A percentile compares a stretch with the other conserved stretches of the same genome.
phyloP scores from a whole-genome alignment of 192 early-diverging fungal genomes.

The Entomortierella beljakovae region DNA sequence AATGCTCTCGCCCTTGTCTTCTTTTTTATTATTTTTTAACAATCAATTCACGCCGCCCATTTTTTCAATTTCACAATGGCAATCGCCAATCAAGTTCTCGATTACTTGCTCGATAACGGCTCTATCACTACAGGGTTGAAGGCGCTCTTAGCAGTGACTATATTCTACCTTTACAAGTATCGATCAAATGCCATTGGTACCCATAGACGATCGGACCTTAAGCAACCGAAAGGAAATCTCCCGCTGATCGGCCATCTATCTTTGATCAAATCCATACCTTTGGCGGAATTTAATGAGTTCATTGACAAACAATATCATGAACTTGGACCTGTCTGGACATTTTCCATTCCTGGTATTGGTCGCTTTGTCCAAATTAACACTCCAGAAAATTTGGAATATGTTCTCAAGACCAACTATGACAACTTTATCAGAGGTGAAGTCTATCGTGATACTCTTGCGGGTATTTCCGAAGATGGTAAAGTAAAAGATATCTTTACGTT shows the following conservation, averaged over 20 bases:
- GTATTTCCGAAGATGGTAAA: neutral
- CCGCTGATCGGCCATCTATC: slow-evolving; percentile 17
- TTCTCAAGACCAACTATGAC: slow-evolving; percentile 12
- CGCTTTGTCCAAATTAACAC: slow-evolving; percentile 8
- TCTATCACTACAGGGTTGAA: slow-evolving; percentile 1
- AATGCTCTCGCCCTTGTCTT: no score
- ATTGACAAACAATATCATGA: slow-evolving; percentile 19
- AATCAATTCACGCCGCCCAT: no score
- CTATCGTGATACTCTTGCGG: neutral
- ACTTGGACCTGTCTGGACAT: slow-evolving; percentile 25
- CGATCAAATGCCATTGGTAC: slow-evolving; percentile 25
- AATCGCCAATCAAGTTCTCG: no score
- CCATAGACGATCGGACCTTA: slow-evolving; percentile 18
- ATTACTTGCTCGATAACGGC: neutral
- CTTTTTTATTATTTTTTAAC: no score
- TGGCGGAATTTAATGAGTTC: slow-evolving; percentile 6
- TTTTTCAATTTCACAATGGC: no score
- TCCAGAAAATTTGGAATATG: slow-evolving; percentile 7
- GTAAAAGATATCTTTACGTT: neutral
- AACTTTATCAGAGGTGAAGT: neutral
- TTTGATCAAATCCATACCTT: slow-evolving; percentile 1
- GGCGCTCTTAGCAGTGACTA: neutral
- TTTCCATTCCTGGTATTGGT: slow-evolving; percentile 11
- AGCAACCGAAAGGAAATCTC: slow-evolving; percentile 14
- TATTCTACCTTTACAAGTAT: slow-evolving; percentile 18